Evolutionary conservation across 192 early-diverging fungal species (phyloP).

Genomic region (Thoreauomyces humboldtii): DNA sequence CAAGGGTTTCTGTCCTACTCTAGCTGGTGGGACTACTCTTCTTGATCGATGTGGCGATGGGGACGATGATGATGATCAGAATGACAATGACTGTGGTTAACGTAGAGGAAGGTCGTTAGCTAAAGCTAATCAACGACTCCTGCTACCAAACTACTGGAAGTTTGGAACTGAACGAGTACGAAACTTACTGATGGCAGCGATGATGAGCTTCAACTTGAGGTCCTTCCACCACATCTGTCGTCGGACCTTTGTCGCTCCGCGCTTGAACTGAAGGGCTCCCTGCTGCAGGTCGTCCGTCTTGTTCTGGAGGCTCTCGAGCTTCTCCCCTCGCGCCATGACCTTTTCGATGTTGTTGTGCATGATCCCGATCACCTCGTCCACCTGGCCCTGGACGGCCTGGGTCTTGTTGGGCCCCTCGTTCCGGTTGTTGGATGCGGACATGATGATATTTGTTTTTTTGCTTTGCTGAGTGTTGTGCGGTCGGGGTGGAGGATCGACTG

Average conservation of each 20-base stretch:
- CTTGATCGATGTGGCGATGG: conserved; percentile 27
- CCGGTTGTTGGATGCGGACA: not conserved
- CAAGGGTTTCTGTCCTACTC: not conserved
- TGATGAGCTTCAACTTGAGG: conserved; percentile 89
- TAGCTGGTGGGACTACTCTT: not conserved
- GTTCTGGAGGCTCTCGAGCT: conserved; percentile 72
- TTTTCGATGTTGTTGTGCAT: conserved; percentile 91
- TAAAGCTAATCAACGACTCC: too few species aligned
- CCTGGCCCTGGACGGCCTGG: conserved; percentile 47
- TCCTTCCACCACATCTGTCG: conserved; percentile 96
- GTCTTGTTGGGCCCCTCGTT: conserved; percentile 12
- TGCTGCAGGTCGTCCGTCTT: conserved; percentile 78
- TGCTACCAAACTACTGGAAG: too few species aligned
- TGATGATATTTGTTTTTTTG: too few species aligned
- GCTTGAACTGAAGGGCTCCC: conserved; percentile 71
- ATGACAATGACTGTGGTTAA: conserved; percentile 32
- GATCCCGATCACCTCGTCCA: conserved; percentile 88
- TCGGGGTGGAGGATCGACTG: too few species aligned
- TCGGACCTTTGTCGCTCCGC: conserved; percentile 71
- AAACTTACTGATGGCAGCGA: conserved; percentile 72
- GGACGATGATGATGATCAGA: conserved; percentile 58
- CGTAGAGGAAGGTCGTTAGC: too few species aligned
- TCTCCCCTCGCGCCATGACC: conserved; percentile 81
- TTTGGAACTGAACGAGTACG: too few species aligned
- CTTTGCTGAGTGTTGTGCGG: too few species aligned